Conservation (phyloP, 306 rosid genomes). For the Argentina anserina region DNA sequence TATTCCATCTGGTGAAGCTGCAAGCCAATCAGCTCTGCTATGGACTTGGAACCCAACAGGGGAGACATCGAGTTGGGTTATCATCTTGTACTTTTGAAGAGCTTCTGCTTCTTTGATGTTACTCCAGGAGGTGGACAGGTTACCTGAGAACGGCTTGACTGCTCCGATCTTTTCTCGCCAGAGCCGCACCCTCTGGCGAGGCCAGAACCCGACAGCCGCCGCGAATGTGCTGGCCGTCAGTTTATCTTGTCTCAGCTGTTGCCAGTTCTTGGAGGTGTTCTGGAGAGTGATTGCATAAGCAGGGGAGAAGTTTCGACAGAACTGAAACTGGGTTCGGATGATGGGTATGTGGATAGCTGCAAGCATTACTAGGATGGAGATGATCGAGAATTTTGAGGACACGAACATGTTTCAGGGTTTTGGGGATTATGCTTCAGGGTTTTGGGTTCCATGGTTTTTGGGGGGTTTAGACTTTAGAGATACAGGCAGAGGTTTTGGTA, state of each 20-base stretch:
- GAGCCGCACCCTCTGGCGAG: constrained; percentile 48
- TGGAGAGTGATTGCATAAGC: constrained; percentile 50
- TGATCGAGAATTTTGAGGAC: neutral
- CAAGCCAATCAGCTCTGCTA: constrained; percentile 50
- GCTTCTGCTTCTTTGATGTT: constrained; percentile 80
- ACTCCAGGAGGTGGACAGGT: constrained; percentile 71
- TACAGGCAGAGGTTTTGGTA: neutral
- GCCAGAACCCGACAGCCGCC: constrained; percentile 76
- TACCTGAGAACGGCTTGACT: constrained; percentile 62
- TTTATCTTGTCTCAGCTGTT: constrained; percentile 47
- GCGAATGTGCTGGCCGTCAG: constrained; percentile 81
- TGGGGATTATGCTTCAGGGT: neutral
- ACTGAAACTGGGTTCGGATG: constrained; percentile 3
- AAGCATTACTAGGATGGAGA: constrained; percentile 7
- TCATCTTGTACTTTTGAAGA: constrained; percentile 61
- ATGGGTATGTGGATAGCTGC: constrained; percentile 1
- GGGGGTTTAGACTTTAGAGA: neutral
- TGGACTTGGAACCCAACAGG: constrained; percentile 67
- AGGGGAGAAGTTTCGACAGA: constrained; percentile 10
- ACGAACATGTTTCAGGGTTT: neutral
- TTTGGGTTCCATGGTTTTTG: neutral
- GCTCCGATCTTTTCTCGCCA: constrained; percentile 79
- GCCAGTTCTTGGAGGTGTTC: constrained; percentile 77
- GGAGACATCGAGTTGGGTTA: constrained; percentile 55
- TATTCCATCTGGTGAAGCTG: constrained; percentile 72